Percentiles rank a stretch among this genome's conserved stretches.
Evolutionary conservation across 176 grass and related monocot genomes (phyloP).

Genomic region (Musa schizocarpa): DNA sequence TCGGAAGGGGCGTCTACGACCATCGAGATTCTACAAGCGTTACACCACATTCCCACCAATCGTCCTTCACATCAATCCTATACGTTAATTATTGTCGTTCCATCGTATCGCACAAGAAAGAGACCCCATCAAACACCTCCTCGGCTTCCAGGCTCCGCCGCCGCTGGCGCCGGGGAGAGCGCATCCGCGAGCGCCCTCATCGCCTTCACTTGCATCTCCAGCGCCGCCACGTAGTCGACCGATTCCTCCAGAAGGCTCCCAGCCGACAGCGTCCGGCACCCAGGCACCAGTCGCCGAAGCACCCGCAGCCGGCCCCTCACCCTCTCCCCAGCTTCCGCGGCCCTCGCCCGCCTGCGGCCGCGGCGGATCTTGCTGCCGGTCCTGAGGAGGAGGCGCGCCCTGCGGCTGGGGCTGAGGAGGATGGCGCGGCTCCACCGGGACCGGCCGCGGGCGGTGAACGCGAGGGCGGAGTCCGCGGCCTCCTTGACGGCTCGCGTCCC

Average conservation of each 20-base stretch:
- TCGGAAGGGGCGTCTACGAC: no score
- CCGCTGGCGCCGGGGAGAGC: slow-evolving; percentile 40
- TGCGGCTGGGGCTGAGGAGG: slow-evolving; percentile 36
- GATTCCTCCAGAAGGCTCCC: slow-evolving; percentile 76
- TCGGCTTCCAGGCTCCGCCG: neutral
- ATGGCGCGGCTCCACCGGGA: slow-evolving; percentile 93
- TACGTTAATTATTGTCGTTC: no score
- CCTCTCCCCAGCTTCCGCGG: slow-evolving; percentile 27
- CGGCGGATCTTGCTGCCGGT: slow-evolving; percentile 57
- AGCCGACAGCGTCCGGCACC: slow-evolving; percentile 67
- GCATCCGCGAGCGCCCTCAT: slow-evolving; percentile 81
- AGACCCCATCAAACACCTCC: neutral
- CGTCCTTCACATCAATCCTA: no score
- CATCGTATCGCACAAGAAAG: neutral
- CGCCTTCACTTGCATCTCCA: slow-evolving; percentile 89
- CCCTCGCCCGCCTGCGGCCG: slow-evolving; percentile 18
- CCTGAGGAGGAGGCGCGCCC: slow-evolving; percentile 44
- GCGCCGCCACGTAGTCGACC: slow-evolving; percentile 81
- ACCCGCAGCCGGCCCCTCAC: slow-evolving; percentile 65
- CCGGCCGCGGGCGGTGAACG: slow-evolving; percentile 63
- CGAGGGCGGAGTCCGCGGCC: slow-evolving; percentile 79
- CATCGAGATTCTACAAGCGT: neutral
- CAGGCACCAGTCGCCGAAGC: slow-evolving; percentile 71
- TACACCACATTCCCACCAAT: no score
- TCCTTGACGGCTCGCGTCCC: slow-evolving; percentile 55